Evolutionary conservation across 306 rosid genomes (phyloP).

Genomic region (Trifolium dubium): DNA sequence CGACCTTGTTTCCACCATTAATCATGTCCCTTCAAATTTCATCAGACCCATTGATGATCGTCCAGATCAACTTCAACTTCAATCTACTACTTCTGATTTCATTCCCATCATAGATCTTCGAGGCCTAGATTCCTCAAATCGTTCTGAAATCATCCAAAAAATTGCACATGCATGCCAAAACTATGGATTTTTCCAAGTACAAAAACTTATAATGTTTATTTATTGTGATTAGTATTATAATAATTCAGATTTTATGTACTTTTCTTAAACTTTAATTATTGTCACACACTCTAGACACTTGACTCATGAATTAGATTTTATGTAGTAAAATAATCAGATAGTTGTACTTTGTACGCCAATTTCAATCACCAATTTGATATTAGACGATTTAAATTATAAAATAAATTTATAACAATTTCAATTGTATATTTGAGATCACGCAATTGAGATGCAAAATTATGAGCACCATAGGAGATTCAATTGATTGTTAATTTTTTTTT

Average conservation of each 20-base stretch:
- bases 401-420: no score
- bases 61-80: slow-evolving; percentile 29
- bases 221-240: neutral
- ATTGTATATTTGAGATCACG: no score
- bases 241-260: neutral
- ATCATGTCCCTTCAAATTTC: slow-evolving; percentile 44
- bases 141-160: slow-evolving; percentile 39
- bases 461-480: neutral
- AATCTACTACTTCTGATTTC: neutral
- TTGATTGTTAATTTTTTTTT: neutral
- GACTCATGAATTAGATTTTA: no score
- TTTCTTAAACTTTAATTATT: neutral
- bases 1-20: slow-evolving; percentile 35
- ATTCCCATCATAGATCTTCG: slow-evolving; percentile 40
- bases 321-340: no score
- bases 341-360: no score
- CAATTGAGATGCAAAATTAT: no score
- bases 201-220: neutral
- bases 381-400: no score
- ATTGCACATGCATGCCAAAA: slow-evolving; percentile 64
- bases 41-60: slow-evolving; percentile 42
- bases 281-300: neutral
- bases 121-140: slow-evolving; percentile 20
- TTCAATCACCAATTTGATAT: no score
- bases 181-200: slow-evolving; percentile 80